A percentile compares a stretch with the other conserved stretches of the same genome.
phyloP scores from a whole-genome alignment of 306 rosid genomes.

The Albizia julibrissin region DNA sequence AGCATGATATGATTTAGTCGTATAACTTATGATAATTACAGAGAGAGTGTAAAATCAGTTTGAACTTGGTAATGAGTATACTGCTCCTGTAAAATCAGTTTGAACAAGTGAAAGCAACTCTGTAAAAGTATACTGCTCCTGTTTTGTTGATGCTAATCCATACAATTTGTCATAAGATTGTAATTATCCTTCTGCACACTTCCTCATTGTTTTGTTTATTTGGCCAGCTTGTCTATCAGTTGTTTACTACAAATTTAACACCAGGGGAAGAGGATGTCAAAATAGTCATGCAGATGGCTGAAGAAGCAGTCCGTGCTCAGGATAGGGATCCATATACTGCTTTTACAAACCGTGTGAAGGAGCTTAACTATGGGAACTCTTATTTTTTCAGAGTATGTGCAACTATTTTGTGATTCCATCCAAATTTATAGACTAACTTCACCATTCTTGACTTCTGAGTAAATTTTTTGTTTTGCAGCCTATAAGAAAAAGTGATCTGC shows the following conservation, averaged over 20 bases:
- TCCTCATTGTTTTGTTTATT: slow-evolving; percentile 25
- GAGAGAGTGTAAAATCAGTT: slow-evolving; percentile 4
- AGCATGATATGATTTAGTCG: slow-evolving; percentile 1
- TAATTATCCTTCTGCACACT: slow-evolving; percentile 3
- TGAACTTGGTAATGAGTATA: too few species aligned
- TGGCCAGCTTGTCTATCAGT: slow-evolving; percentile 91
- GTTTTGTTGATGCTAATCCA: neutral
- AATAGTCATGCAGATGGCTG: slow-evolving; percentile 98
- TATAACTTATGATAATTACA: slow-evolving; percentile 8
- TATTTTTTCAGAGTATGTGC: slow-evolving; percentile 81
- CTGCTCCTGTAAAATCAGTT: slow-evolving; percentile 5
- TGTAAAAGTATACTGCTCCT: neutral
- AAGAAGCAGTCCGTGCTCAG: slow-evolving; percentile 94
- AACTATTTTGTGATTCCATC: slow-evolving; percentile 28
- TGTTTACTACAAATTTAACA: slow-evolving; percentile 74
- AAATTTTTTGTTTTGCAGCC: slow-evolving; percentile 61
- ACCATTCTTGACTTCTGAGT: slow-evolving; percentile 39
- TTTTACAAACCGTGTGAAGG: slow-evolving; percentile 94
- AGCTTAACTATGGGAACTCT: slow-evolving; percentile 96
- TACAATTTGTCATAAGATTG: neutral
- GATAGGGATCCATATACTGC: slow-evolving; percentile 94
- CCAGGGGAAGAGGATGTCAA: slow-evolving; percentile 88
- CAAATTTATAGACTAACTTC: slow-evolving; percentile 23
- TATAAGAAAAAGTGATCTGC: slow-evolving; percentile 73
- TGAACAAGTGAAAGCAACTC: neutral